phyloP scores from a whole-genome alignment of 495 filamentous ascomycete species.

The Hypoxylon lienhwacheense region DNA sequence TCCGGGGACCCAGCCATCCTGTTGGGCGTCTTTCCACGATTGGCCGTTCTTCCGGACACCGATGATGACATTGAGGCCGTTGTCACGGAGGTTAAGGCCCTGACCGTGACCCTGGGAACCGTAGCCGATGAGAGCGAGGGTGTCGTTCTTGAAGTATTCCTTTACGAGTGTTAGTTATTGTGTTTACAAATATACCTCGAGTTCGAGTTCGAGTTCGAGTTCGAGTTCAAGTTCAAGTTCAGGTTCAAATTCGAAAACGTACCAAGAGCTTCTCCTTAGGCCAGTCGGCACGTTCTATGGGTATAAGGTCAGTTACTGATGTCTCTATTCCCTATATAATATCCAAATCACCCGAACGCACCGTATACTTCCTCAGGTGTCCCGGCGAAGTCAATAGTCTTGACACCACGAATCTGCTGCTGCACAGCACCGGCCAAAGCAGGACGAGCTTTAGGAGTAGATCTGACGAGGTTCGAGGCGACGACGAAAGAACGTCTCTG shows the following conservation, averaged over 20 bases:
- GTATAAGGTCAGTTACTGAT: constrained; percentile 9
- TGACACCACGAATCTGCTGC: constrained; percentile 74
- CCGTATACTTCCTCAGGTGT: constrained; percentile 89
- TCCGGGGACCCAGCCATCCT: constrained; percentile 97
- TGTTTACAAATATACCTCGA: background rate
- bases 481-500: constrained; percentile 72
- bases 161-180: constrained; percentile 43
- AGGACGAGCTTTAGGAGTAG: constrained; percentile 57
- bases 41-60: constrained; percentile 97
- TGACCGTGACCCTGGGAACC: constrained; percentile 98
- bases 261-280: constrained; percentile 94
- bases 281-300: constrained; percentile 93
- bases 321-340: constrained; percentile 3
- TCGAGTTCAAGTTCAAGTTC: background rate
- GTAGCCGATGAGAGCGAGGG: constrained; percentile 97
- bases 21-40: constrained; percentile 94
- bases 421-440: constrained; percentile 50
- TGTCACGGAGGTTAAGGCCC: constrained; percentile 98
- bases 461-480: constrained; percentile 61
- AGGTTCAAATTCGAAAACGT: constrained; percentile 46
- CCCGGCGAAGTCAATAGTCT: constrained; percentile 95
- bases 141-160: constrained; percentile 99
- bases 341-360: constrained; percentile 44
- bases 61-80: constrained; percentile 97
- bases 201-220: background rate